Conservation (phyloP, 2,329 filamentous ascomycete species). For the Lasiodiplodia citricola region DNA sequence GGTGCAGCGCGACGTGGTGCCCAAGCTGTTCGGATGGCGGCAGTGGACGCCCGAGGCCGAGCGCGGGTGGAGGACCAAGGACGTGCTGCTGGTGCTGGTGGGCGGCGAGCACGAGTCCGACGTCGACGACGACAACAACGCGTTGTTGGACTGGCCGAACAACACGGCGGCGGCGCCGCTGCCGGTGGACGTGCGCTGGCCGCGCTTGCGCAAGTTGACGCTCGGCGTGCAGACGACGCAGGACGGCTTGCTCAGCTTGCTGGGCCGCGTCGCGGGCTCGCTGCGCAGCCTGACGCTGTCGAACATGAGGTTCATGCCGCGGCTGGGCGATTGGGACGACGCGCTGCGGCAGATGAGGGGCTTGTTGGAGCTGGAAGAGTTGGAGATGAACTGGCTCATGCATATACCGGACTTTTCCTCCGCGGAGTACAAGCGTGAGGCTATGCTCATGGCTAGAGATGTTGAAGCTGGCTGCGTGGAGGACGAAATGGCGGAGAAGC, state of each 20-base stretch:
- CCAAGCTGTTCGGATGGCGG: background rate
- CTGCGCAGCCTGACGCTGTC: background rate
- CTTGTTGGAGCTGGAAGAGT: background rate
- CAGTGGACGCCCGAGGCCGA: background rate
- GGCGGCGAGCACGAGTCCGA: background rate
- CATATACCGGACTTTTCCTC: background rate
- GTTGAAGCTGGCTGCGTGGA: background rate
- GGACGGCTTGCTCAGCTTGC: background rate
- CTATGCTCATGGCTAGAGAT: background rate
- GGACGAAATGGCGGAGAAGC: background rate
- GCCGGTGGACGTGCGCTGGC: background rate
- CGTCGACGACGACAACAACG: too few species aligned
- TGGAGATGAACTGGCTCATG: background rate
- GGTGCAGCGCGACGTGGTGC: background rate
- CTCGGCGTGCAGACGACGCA: background rate
- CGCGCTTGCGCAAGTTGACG: background rate
- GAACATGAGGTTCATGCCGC: conserved; percentile 1
- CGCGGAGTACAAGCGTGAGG: background rate
- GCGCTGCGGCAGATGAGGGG: background rate
- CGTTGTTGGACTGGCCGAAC: too few species aligned
- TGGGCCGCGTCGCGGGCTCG: background rate
- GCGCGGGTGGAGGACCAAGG: background rate
- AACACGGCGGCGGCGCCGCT: too few species aligned
- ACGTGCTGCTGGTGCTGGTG: background rate
- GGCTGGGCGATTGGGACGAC: conserved; percentile 2